These are phyloP conservation scores for Aspergillus pseudonomiae DNA, from an alignment of 2,329 filamentous ascomycete species.

Conservation along the genomic window DNA sequence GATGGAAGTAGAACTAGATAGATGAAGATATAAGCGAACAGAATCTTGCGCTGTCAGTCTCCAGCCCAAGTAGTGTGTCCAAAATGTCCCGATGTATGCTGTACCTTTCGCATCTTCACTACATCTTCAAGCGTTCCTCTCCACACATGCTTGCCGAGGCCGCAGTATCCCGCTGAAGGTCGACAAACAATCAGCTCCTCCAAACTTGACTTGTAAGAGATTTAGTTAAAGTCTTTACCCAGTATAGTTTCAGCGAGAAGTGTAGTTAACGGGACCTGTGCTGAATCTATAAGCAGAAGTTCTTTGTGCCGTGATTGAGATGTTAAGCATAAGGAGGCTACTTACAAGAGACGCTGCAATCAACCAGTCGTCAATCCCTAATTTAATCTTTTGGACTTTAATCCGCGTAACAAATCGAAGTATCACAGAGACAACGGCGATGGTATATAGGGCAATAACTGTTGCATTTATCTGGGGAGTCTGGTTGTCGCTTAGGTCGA, in stretches of 20 bases:
- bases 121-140: not conserved
- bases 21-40: not conserved
- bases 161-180: not conserved
- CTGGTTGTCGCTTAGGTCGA: not conserved
- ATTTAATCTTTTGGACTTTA: not conserved
- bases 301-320: not conserved
- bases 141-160: not conserved
- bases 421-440: not conserved
- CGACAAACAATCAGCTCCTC: not conserved
- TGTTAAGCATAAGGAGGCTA: not conserved
- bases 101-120: not conserved
- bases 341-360: not conserved
- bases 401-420: not conserved
- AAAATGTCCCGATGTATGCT: too few species aligned
- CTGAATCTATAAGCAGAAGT: not conserved
- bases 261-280: not conserved
- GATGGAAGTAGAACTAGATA: not conserved
- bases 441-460: not conserved
- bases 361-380: not conserved
- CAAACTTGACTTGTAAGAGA: too few species aligned
- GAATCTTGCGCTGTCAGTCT: not conserved
- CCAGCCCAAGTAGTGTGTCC: not conserved
- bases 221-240: not conserved
- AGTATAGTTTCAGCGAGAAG: not conserved
- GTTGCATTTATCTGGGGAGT: not conserved